phyloP scores from a whole-genome alignment of 2,329 filamentous ascomycete genomes.

The Fusarium burgessii region DNA sequence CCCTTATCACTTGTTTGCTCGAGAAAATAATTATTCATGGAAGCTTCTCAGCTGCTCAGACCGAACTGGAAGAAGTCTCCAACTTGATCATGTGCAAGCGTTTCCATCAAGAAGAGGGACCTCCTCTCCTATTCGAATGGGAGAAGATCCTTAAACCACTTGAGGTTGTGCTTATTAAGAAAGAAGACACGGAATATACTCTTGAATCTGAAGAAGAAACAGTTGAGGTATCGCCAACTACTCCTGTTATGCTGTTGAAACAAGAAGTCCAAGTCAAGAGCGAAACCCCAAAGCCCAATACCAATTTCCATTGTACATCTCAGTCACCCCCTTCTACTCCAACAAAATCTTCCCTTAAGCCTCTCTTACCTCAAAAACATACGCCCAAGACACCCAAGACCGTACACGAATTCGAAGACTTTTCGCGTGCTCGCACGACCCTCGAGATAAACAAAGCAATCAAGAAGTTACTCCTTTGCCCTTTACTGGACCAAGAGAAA shows the following conservation, averaged over 20 bases:
- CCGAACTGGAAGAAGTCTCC: constrained; percentile 28
- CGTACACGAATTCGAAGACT: constrained; percentile 39
- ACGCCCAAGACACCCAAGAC: not conserved
- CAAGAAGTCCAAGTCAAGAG: constrained; percentile 1
- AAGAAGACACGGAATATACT: constrained; percentile 15
- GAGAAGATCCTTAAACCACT: constrained; percentile 11
- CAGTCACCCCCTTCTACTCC: not conserved
- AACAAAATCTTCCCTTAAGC: not conserved
- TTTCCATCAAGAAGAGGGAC: not conserved
- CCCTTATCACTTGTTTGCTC: constrained; percentile 16
- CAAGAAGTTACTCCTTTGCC: constrained; percentile 21
- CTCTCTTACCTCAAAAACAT: not conserved
- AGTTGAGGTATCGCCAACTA: not conserved
- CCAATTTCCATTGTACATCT: not conserved
- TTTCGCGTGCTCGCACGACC: constrained; percentile 4
- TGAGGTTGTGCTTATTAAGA: constrained; percentile 4
- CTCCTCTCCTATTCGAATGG: constrained; percentile 22
- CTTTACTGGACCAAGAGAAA: not conserved
- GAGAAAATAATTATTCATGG: constrained; percentile 13
- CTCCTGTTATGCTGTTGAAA: not conserved
- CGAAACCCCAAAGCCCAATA: not conserved
- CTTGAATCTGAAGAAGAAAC: not conserved
- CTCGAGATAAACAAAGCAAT: constrained; percentile 35
- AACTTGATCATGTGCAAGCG: constrained; percentile 34
- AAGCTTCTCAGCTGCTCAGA: constrained; percentile 25